Percentiles rank a stretch among this genome's conserved stretches.
phyloP scores from a whole-genome alignment of 805 yeast genomes.

The Wickerhamiella spandovensis region DNA sequence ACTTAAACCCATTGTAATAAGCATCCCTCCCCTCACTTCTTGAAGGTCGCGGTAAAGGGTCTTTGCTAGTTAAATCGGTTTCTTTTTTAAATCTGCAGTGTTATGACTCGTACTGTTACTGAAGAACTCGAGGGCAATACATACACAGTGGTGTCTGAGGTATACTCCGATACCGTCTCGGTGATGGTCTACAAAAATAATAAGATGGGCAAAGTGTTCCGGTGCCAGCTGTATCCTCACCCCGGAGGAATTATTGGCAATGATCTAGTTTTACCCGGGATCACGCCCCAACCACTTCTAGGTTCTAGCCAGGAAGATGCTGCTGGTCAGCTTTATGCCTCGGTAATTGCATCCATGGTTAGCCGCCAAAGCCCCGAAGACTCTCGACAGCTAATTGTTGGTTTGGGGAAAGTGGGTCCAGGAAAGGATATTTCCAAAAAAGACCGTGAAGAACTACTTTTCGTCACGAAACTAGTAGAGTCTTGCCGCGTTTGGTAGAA shows the following conservation, averaged over 20 bases:
- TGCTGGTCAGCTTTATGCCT: conserved; percentile 21
- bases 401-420: conserved; percentile 22
- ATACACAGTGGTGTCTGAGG: conserved; percentile 21
- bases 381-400: conserved; percentile 20
- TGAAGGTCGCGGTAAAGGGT: no score
- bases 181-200: conserved; percentile 23
- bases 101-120: not conserved
- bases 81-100: no score
- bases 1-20: not conserved
- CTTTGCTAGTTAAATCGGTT: no score
- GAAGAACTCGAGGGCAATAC: conserved; percentile 12
- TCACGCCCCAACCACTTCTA: conserved; percentile 15
- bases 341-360: conserved; percentile 22
- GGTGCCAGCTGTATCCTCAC: conserved; percentile 14
- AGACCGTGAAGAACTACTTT: conserved; percentile 21
- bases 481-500: conserved; percentile 21
- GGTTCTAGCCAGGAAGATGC: conserved; percentile 18
- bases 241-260: conserved; percentile 13
- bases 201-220: conserved; percentile 19
- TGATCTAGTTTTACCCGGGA: conserved; percentile 13
- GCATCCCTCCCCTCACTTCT: not conserved
- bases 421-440: conserved; percentile 10
- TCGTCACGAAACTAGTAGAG: conserved; percentile 21
- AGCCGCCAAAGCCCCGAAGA: conserved; percentile 23
- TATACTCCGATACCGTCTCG: conserved; percentile 21